Evolutionary conservation across 106 monocot species (phyloP), one percentile per base, ranked within the genome.

Genomic region (Apostasia shenzhenica): DNA sequence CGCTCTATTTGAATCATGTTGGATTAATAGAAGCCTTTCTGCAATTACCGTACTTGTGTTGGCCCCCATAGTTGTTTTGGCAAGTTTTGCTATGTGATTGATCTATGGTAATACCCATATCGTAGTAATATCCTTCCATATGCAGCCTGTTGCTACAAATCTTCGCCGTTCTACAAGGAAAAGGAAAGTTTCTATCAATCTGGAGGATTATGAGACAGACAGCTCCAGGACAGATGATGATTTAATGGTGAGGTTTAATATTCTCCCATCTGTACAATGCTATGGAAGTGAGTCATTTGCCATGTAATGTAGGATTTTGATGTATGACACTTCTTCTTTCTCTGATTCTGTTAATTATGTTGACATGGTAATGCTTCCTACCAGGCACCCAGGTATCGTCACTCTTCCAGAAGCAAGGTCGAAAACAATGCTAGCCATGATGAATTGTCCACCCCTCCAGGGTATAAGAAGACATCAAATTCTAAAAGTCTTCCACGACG

Each of bases 161-260:
- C 84, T 99, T 68, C 89, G 90, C 40, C 90, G 99, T 42, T 99
- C 99, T 58, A 93, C 93, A 67, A 85, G 99, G 73, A 92, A 87
- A 78, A 90, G 99, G 75, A 99, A 93, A 71, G 77, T 88, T 62
- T 79, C 99, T 46, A 82, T 80, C 71, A 83, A 85, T 80, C 64
- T 93, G 45, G 90, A 93, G 60, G 90, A 89, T 50, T 90, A 88
- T 79, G 90, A 83, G 58, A 88, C 87, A 8, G 88, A 93, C 74
- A 93, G 90, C 70, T 99, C 99, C 45, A 74, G 87, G 66, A 78
- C 90, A 57, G 92, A 99, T 89, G 80, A 89, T 63, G 93, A 99
- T 73, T 73, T 99, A 76, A 93, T 99, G 92, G 95, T 97, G 78
- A 88, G 85, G 75, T 77, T 90, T 77, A 70, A 68, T 78, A 67